phyloP scores from a whole-genome alignment of 768 basidiomycete genomes.

The Paxillus involutus region DNA sequence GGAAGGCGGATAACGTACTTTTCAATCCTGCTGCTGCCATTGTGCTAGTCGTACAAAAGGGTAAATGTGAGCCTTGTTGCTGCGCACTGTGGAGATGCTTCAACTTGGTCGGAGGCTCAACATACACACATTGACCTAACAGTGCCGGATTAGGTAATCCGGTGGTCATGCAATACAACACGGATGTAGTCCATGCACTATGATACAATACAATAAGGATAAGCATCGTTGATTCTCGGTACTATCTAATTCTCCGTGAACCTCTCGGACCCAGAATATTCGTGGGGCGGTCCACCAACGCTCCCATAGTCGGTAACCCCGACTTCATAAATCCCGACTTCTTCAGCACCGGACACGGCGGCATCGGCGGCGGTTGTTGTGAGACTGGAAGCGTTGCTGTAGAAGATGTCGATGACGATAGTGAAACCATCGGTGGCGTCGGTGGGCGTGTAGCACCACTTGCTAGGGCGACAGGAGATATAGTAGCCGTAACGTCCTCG shows the following conservation, averaged over 20 bases:
- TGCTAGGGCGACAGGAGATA: slow-evolving; percentile 6
- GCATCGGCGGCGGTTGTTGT: slow-evolving; percentile 9
- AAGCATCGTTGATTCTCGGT: neutral
- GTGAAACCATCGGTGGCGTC: slow-evolving; percentile 28
- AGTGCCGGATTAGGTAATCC: slow-evolving; percentile 24
- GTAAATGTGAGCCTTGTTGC: neutral
- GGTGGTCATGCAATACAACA: neutral
- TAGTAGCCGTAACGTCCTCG: slow-evolving; percentile 21
- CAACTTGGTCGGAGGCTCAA: neutral
- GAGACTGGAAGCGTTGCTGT: slow-evolving; percentile 26
- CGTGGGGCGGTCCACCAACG: slow-evolving; percentile 33
- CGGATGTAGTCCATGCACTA: neutral
- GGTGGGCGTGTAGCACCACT: slow-evolving; percentile 13
- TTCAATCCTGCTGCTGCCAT: slow-evolving; percentile 71
- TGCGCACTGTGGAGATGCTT: slow-evolving; percentile 2
- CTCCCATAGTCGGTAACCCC: slow-evolving; percentile 21
- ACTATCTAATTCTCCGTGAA: slow-evolving; percentile 29
- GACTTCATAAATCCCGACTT: slow-evolving; percentile 22
- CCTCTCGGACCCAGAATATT: slow-evolving; percentile 34
- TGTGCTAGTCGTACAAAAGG: slow-evolving; percentile 6
- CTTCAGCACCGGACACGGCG: slow-evolving; percentile 16
- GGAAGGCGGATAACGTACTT: slow-evolving; percentile 45
- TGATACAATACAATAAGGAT: slow-evolving; percentile 11
- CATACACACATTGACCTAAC: neutral
- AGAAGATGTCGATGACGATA: slow-evolving; percentile 41